phyloP scores from a whole-genome alignment of 305 asterid genomes.

The Andrographis paniculata region DNA sequence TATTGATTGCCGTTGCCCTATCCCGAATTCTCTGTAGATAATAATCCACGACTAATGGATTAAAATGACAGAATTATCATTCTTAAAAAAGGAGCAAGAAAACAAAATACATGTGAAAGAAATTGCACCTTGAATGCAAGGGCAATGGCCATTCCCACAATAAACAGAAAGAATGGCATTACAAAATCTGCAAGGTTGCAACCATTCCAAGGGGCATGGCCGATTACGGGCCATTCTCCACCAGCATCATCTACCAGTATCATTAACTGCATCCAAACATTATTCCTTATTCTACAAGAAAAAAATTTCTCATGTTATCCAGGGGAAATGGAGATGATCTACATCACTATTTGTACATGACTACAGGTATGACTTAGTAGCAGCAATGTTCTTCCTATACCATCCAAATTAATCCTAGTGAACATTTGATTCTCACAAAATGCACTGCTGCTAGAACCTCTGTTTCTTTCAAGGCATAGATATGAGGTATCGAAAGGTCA shows the following conservation, averaged over 20 bases:
- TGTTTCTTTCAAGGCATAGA: no score
- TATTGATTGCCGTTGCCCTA: conserved; percentile 54
- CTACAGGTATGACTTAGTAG: no score
- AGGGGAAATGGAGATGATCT: no score
- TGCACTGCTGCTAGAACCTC: no score
- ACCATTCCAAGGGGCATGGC: conserved; percentile 92
- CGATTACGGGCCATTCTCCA: conserved; percentile 69
- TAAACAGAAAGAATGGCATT: conserved; percentile 88
- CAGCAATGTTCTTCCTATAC: no score
- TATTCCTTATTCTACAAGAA: background rate
- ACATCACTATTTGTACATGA: no score
- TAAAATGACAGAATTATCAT: no score
- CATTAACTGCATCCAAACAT: conserved; percentile 47
- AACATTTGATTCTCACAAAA: no score
- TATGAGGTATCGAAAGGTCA: no score
- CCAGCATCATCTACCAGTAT: conserved; percentile 94
- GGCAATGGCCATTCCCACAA: conserved; percentile 70
- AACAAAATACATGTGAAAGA: no score
- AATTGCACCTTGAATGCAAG: conserved; percentile 88
- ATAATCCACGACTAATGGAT: conserved; percentile 1
- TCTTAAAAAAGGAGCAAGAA: no score
- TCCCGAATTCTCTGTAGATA: conserved; percentile 49
- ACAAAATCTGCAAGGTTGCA: conserved; percentile 88
- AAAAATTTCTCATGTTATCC: background rate
- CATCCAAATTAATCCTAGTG: no score